phyloP scores from a whole-genome alignment of 257 asterid species.

The Nicotiana attenuata region DNA sequence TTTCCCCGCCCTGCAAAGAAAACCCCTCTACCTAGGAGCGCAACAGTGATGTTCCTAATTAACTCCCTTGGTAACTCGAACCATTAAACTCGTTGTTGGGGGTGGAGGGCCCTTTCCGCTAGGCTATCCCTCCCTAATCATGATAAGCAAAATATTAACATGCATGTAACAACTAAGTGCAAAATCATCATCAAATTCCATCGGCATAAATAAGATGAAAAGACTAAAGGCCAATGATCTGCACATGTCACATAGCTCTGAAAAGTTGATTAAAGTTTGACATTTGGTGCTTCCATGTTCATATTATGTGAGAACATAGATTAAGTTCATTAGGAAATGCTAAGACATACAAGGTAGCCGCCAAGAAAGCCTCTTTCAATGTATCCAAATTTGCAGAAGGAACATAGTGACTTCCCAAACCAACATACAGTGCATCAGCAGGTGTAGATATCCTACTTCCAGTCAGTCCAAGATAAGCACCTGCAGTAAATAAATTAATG shows the following conservation, averaged over 20 bases:
- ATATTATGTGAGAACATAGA: background rate
- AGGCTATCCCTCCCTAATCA: background rate
- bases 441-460: conserved; percentile 87
- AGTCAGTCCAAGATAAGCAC: conserved; percentile 93
- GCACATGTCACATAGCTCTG: background rate
- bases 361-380: conserved; percentile 58
- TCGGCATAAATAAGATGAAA: background rate
- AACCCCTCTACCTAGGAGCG: background rate
- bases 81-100: background rate
- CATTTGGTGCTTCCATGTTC: background rate
- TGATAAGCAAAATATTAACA: background rate
- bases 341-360: conserved; percentile 54
- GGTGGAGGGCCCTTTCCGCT: background rate
- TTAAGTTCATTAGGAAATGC: background rate
- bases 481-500: conserved; percentile 35
- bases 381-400: conserved; percentile 75
- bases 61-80: background rate
- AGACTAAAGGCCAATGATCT: background rate
- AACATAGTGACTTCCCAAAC: conserved; percentile 86
- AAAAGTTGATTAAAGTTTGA: background rate
- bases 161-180: background rate
- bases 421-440: conserved; percentile 92
- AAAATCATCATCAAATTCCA: background rate
- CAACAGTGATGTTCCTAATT: background rate
- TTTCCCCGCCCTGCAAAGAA: background rate